Base-by-base conservation (phyloP, 352 stramenopile species). In the Pythium chondricola region DNA sequence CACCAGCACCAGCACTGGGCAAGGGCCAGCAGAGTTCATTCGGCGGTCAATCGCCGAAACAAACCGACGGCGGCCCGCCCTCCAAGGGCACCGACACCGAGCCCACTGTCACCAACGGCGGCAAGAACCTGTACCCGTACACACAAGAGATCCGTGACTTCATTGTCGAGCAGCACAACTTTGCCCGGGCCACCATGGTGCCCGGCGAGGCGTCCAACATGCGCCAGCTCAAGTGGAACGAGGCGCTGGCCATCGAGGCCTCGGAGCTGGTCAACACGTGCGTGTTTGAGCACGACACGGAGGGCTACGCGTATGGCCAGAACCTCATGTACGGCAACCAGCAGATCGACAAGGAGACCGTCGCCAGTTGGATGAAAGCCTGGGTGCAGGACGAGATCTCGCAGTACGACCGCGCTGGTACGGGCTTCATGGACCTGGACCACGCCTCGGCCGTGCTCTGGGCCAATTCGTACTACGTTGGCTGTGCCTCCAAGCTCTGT, bases 321-420 rank as follows among this genome's bases (percentile, higher is more conserved):
- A 72, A 72, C 38, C 60, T 72, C 33, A 67, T 72, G 59, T 65
- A 64, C 48, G 64, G 64, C 37, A 48, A 52, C 36, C 25, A 30
- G 9, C 17, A 36, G 16, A 47, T 67, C 26, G 52, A 67, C 56
- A 58, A 61, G 37, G 9, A 29, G 17, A 61, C 50, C 21, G 43
- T 69, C 29, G 52, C 57, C 22, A 46, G 32, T 21, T 72, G 64
- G 64, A 69, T 72, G 42, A 18, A 69, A 7, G 45, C 35, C 25
- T 72, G 64, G 64, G 64, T 72, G 35, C 42, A 35, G 29, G 52
- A 67, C 18, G 64, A 72, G 39, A 54, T 72, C 52, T 69, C 64
- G 24, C 10, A 8, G 1, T 37, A 44, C n/a, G 64, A 72, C 38
- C 55, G 60, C 24, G 43, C 47, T 0, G 60, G 56, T 33, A 55